Evolutionary conservation across 1,284 basidiomycete species (phyloP).

Genomic region (Malassezia arunalokei): DNA sequence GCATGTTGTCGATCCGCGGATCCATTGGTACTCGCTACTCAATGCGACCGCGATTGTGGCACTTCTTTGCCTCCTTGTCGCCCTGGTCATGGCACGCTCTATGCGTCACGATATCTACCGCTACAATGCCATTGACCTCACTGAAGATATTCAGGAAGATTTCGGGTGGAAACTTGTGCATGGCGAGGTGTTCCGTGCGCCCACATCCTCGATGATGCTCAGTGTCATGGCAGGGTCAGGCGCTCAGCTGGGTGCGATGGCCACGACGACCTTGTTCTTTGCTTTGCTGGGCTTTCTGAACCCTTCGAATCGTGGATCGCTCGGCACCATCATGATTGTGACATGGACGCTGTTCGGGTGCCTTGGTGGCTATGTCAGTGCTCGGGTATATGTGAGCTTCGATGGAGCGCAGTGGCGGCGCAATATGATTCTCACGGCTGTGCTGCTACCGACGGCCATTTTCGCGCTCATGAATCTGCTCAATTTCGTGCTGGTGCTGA

Average conservation of each 20-base stretch:
- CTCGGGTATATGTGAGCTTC: constrained; percentile 67
- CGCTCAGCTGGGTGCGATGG: constrained; percentile 77
- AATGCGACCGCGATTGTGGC: constrained; percentile 63
- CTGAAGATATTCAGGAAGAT: constrained; percentile 91
- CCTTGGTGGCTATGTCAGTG: constrained; percentile 81
- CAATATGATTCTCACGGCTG: constrained; percentile 75
- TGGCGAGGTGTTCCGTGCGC: constrained; percentile 86
- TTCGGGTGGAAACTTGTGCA: constrained; percentile 97
- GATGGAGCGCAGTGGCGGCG: constrained; percentile 69
- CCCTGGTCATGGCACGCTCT: constrained; percentile 73
- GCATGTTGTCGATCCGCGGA: constrained; percentile 42
- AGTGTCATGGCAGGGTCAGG: constrained; percentile 82
- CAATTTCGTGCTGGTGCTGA: constrained; percentile 55
- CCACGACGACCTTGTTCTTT: constrained; percentile 82
- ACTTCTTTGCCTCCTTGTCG: constrained; percentile 79
- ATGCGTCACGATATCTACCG: constrained; percentile 82
- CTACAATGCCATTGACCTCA: constrained; percentile 90
- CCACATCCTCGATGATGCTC: constrained; percentile 60
- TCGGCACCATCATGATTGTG: constrained; percentile 91
- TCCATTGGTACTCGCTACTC: constrained; percentile 72
- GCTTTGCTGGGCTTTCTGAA: constrained; percentile 94
- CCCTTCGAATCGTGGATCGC: constrained; percentile 83
- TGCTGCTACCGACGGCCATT: constrained; percentile 68
- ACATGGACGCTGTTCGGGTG: constrained; percentile 87
- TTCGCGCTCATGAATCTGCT: constrained; percentile 28